Evolutionary conservation across 2,329 filamentous ascomycete species (phyloP).

Genomic region (Pyrenochaeta sp.): DNA sequence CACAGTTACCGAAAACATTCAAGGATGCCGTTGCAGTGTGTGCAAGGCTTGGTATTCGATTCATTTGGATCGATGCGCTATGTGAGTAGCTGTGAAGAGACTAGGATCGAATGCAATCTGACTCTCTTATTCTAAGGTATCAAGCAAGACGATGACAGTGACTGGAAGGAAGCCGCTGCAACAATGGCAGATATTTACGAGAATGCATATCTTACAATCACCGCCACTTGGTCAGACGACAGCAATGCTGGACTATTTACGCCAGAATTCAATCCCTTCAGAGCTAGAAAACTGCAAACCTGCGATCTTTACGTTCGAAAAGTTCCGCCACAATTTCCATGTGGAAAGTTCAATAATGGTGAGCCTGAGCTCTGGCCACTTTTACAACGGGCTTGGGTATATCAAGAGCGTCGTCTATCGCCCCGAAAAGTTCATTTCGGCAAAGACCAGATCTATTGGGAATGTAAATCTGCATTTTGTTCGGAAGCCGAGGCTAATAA

Average conservation of each 20-base stretch:
- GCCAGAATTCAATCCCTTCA: neutral
- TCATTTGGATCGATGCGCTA: neutral
- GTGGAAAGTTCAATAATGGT: neutral
- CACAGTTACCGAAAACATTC: neutral
- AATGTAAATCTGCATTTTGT: conserved; percentile 7
- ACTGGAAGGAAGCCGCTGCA: conserved; percentile 7
- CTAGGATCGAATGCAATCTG: neutral
- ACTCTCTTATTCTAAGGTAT: conserved; percentile 7
- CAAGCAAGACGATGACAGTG: conserved; percentile 1
- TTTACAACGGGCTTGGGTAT: conserved; percentile 20
- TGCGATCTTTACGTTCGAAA: neutral
- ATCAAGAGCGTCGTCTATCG: conserved; percentile 25
- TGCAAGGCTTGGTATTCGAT: neutral
- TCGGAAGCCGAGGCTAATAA: neutral
- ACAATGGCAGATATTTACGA: conserved; percentile 16
- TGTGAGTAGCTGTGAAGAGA: neutral
- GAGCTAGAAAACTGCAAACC: neutral
- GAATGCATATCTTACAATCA: conserved; percentile 10
- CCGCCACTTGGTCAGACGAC: conserved; percentile 3
- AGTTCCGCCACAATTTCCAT: neutral
- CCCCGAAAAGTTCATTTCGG: conserved; percentile 24
- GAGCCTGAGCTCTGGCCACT: conserved; percentile 6
- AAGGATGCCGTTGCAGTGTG: neutral
- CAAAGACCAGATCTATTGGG: conserved; percentile 17
- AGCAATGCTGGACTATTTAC: conserved; percentile 6